Base-by-base conservation (phyloP, 208 protist genomes). In the Giardia muris region DNA sequence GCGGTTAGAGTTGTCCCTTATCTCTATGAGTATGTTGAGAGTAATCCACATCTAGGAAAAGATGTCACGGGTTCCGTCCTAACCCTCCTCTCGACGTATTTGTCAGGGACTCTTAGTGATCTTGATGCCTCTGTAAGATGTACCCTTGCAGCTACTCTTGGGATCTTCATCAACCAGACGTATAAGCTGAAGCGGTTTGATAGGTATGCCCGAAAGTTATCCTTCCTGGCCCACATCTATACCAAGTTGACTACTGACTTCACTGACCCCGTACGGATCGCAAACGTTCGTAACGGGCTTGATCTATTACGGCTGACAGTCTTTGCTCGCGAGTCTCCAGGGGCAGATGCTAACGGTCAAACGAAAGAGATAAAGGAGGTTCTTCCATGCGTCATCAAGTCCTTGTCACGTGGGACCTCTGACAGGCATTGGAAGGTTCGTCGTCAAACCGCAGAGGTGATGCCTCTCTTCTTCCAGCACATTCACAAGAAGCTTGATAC, bases 391-490 rank as follows among this genome's bases (percentile, higher is more conserved):
- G 4, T 90, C 45, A 90, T 90, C 19, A 90, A 90, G 45, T n/a
- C 1, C n/a, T 43, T 90, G 10, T 90, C 87, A 43, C 1, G 87
- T 47, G 87, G 43, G 2, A 47, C 87, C 45, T 48, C 87, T 2
- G 87, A 90, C n/a, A 44, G 87, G 43, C 45, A 90, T n/a, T 90
- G 87, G 87, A 44, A 30, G 45, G 44, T 90, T 43, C n/a, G 87
- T 47, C 19, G 30, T 1, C 0, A 2, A 43, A 90, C 87, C n/a
- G 87, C 87, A 47, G 1, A 47, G 48, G 2, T 47, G 2, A 90
- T 90, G 87, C 87, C 87, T 43, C n/a, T 90, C 2, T 90, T 90
- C n/a, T 90, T 90, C 48, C 45, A 44, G 30, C 45, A 47, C n/a
- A 90, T 90, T 44, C 1, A 47, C 45, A 90, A 47, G 48, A 90